Conservation (phyloP, 305 asterid genomes). For the Fraxinus paxiana region DNA sequence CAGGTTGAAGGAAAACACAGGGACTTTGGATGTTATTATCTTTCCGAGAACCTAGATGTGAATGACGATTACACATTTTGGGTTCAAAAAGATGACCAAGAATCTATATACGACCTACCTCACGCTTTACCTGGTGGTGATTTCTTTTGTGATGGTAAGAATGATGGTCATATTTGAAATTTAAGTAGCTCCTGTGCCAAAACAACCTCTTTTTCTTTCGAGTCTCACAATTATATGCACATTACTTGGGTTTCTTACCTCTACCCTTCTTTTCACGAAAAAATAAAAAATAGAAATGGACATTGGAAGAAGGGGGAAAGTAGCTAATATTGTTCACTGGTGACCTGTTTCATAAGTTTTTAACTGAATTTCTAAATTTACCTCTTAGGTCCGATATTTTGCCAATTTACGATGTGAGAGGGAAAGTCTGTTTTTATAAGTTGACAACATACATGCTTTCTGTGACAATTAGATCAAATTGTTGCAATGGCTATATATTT, state of each 20-base stretch:
- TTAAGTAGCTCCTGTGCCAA: slow-evolving; percentile 15
- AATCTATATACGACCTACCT: slow-evolving; percentile 36
- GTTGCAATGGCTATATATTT: slow-evolving; percentile 12
- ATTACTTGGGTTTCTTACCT: neutral
- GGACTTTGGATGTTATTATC: slow-evolving; percentile 68
- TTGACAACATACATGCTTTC: neutral
- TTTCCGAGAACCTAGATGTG: slow-evolving; percentile 85
- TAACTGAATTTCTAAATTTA: neutral
- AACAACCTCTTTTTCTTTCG: slow-evolving; percentile 18
- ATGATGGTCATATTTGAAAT: slow-evolving; percentile 19
- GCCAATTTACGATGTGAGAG: neutral
- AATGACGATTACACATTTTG: slow-evolving; percentile 81
- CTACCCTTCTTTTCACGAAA: neutral
- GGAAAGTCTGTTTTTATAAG: neutral
- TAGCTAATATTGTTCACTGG: neutral
- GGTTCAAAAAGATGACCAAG: slow-evolving; percentile 65
- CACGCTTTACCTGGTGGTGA: slow-evolving; percentile 59
- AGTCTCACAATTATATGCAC: neutral
- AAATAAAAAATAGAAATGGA: neutral
- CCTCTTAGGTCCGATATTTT: neutral
- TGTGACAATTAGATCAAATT: neutral
- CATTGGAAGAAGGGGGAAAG: neutral
- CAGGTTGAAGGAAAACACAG: slow-evolving; percentile 78
- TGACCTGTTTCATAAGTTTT: neutral
- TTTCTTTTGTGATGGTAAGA: slow-evolving; percentile 48